phyloP scores from a whole-genome alignment of 2,329 filamentous ascomycete genomes.

The Nakataea oryzae region DNA sequence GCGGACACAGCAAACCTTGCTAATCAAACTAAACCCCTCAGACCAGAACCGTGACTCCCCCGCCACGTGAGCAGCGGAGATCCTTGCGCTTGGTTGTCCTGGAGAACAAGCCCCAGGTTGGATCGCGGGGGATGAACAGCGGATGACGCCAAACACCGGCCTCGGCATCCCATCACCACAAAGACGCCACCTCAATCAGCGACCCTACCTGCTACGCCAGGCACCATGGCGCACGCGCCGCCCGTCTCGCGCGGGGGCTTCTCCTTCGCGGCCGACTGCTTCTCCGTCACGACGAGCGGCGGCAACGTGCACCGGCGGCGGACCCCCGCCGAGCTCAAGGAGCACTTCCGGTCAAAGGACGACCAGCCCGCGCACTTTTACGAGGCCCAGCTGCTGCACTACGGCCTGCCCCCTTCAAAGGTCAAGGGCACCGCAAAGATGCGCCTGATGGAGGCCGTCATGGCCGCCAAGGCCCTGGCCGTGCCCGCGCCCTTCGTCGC shows the following conservation, averaged over 20 bases:
- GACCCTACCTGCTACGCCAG: too few species aligned
- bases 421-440: constrained; percentile 48
- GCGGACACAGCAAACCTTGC: too few species aligned
- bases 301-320: constrained; percentile 35
- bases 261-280: constrained; percentile 27
- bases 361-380: constrained; percentile 52
- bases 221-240: neutral
- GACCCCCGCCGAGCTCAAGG: constrained; percentile 29
- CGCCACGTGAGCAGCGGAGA: neutral
- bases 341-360: constrained; percentile 29
- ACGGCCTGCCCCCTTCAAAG: constrained; percentile 45
- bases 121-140: neutral
- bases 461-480: constrained; percentile 23
- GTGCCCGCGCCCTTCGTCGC: constrained; percentile 37
- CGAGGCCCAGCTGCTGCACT: constrained; percentile 52
- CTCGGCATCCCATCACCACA: neutral
- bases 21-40: too few species aligned
- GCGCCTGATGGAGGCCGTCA: constrained; percentile 46
- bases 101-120: neutral
- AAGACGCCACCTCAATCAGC: too few species aligned
- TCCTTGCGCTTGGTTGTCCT: neutral
- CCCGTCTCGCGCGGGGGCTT: constrained; percentile 22
- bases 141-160: neutral
- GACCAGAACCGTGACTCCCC: too few species aligned
- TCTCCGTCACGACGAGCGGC: constrained; percentile 32